Evolutionary conservation across 1,284 basidiomycete species (phyloP).

Genomic region (Coriolopsis trogii): DNA sequence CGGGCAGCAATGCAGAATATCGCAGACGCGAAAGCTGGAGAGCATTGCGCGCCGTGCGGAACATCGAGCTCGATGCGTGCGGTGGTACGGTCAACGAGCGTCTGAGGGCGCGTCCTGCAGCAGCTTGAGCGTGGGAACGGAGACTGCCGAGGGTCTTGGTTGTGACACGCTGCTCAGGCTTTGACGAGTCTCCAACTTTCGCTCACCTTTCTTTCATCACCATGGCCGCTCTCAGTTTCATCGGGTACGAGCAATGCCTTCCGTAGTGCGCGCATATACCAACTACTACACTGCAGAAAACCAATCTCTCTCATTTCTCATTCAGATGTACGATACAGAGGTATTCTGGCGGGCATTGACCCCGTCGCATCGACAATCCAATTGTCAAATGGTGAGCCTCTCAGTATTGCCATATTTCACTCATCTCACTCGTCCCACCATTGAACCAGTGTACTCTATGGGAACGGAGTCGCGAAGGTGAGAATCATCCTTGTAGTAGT

Average conservation of each 20-base stretch:
- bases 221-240: conserved; percentile 71
- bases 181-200: conserved; percentile 16
- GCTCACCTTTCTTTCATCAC: conserved; percentile 24
- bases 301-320: conserved; percentile 90
- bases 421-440: background rate
- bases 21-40: conserved; percentile 17
- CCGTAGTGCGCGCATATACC: conserved; percentile 15
- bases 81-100: background rate
- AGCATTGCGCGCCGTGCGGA: conserved; percentile 21
- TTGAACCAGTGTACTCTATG: conserved; percentile 76
- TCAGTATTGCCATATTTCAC: background rate
- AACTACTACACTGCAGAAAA: conserved; percentile 57
- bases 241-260: conserved; percentile 50
- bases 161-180: conserved; percentile 23
- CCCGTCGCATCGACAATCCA: conserved; percentile 84
- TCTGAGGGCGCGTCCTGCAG: background rate
- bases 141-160: conserved; percentile 15
- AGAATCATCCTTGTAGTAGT: conserved; percentile 36
- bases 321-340: conserved; percentile 89
- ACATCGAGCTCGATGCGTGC: conserved; percentile 20
- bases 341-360: conserved; percentile 85
- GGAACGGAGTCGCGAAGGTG: conserved; percentile 84
- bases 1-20: conserved; percentile 12
- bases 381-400: conserved; percentile 74
- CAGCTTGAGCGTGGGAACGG: conserved; percentile 23